Evolutionary conservation across 2,329 filamentous ascomycete genomes (phyloP).

Genomic region (Microsporum ferrugineum): DNA sequence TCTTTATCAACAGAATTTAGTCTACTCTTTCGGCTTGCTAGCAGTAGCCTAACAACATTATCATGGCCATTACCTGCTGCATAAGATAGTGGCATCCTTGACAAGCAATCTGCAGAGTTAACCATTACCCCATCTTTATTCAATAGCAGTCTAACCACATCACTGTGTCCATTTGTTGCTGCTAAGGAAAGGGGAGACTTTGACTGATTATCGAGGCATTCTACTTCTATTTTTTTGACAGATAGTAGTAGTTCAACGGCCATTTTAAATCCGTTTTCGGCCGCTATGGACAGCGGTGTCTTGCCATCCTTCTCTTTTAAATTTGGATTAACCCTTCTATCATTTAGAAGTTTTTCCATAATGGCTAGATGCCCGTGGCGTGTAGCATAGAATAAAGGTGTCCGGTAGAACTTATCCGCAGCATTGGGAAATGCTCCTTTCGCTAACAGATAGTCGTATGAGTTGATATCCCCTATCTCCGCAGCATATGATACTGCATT

Average conservation of each 20-base stretch:
- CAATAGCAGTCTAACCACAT: no score
- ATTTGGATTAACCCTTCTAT: background rate
- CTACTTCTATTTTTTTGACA: background rate
- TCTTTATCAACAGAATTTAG: no score
- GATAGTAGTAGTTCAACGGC: constrained; percentile 2
- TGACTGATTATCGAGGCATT: background rate
- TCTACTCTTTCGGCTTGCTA: background rate
- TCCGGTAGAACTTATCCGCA: background rate
- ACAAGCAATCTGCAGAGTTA: no score
- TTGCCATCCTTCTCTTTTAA: background rate
- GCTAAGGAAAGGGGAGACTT: background rate
- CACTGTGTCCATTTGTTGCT: background rate
- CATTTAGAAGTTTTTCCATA: background rate
- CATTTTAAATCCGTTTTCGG: background rate
- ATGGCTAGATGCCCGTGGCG: background rate
- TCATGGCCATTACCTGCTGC: background rate
- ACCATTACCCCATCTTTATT: no score
- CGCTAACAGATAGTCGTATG: background rate
- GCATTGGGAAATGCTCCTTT: background rate
- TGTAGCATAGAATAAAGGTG: background rate
- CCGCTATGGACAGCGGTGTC: background rate
- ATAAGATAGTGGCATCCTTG: background rate
- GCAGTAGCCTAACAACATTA: background rate
- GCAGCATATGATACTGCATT: background rate
- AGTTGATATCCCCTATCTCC: background rate